Conservation (phyloP, 140 eudicot species). For the Stevia rebaudiana region DNA sequence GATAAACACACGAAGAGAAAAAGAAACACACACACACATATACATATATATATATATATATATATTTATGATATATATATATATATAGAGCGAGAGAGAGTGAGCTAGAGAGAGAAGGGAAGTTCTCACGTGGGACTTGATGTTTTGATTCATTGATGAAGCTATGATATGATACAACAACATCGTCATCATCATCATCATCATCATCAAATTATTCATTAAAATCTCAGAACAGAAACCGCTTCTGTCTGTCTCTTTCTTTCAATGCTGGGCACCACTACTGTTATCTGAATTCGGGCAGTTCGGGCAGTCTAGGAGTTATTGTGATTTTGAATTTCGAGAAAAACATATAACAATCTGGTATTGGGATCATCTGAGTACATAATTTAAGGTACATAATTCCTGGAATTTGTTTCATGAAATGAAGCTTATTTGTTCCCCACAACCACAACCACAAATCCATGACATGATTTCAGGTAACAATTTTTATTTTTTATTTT, state of each 20-base stretch:
- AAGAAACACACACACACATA: neutral
- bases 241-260: slow-evolving; percentile 14
- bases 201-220: slow-evolving; percentile 14
- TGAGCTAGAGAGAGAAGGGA: slow-evolving; percentile 10
- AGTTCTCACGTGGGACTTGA: slow-evolving; percentile 55
- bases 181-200: slow-evolving; percentile 20
- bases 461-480: slow-evolving; percentile 61
- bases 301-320: slow-evolving; percentile 26
- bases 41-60: neutral
- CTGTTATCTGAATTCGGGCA: slow-evolving; percentile 26
- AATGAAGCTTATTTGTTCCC: slow-evolving; percentile 61
- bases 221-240: slow-evolving; percentile 15
- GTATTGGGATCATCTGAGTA: slow-evolving; percentile 54
- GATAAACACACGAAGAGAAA: slow-evolving; percentile 7
- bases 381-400: slow-evolving; percentile 25
- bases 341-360: slow-evolving; percentile 17
- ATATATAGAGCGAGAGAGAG: slow-evolving; percentile 18
- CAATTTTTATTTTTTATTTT: neutral
- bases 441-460: slow-evolving; percentile 57
- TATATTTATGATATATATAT: slow-evolving; percentile 10
- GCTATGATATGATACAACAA: slow-evolving; percentile 13
- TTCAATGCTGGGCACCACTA: slow-evolving; percentile 22
- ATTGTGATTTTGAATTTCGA: slow-evolving; percentile 22
- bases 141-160: slow-evolving; percentile 29
- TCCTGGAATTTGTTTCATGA: slow-evolving; percentile 32